These are phyloP conservation scores for Aspergillus vadensis DNA, from an alignment of 2,329 filamentous ascomycete species.

Conservation along the genomic window DNA sequence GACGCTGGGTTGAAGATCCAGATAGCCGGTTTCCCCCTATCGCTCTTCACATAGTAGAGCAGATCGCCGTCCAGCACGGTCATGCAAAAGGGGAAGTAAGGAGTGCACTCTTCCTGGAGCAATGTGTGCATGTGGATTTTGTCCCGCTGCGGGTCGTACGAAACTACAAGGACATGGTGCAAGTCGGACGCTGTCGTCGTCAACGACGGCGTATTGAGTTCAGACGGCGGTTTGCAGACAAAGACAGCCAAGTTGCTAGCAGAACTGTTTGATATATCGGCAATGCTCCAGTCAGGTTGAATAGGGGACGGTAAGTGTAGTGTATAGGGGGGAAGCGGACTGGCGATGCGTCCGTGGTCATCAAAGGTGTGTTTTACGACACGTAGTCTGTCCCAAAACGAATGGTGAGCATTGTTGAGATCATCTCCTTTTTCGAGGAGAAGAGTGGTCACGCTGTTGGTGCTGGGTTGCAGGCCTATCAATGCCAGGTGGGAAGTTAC, in stretches of 20 bases:
- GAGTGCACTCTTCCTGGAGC: neutral
- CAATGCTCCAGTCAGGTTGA: neutral
- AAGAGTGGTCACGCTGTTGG: constrained; percentile 23
- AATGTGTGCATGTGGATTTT: constrained; percentile 17
- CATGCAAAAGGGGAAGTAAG: constrained; percentile 12
- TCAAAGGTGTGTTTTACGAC: constrained; percentile 18
- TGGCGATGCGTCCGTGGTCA: neutral
- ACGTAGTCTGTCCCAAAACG: constrained; percentile 5
- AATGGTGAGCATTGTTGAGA: neutral
- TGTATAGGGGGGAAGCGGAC: constrained; percentile 1
- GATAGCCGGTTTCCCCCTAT: constrained; percentile 20
- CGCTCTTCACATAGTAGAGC: constrained; percentile 23
- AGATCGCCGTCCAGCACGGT: constrained; percentile 16
- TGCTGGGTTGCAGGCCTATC: constrained; percentile 19
- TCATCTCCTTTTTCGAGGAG: constrained; percentile 10
- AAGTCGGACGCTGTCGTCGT: neutral
- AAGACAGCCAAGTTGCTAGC: constrained; percentile 17
- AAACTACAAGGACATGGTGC: constrained; percentile 8
- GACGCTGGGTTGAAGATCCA: constrained; percentile 22
- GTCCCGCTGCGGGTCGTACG: constrained; percentile 16
- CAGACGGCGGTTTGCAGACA: neutral
- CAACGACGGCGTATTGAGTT: neutral
- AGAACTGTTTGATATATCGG: constrained; percentile 1
- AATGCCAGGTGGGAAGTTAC: constrained; percentile 12
- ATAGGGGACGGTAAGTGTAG: constrained; percentile 3